These are phyloP conservation scores for Suillus subluteus DNA, from an alignment of 768 basidiomycete species.

Conservation along the genomic window DNA sequence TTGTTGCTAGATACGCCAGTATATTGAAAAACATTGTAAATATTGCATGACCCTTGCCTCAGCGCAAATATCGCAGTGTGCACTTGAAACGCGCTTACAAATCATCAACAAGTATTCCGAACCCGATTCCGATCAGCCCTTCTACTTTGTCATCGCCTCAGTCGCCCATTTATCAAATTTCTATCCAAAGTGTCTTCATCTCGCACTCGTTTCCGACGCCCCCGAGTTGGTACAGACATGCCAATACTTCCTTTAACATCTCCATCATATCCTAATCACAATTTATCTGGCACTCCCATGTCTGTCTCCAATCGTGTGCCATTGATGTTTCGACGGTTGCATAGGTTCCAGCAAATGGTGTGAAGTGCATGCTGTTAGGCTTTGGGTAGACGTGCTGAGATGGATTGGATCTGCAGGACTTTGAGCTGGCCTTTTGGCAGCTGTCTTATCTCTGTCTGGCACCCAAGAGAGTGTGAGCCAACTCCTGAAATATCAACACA, in stretches of 20 bases:
- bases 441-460: constrained; percentile 91
- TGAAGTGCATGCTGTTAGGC: constrained; percentile 20
- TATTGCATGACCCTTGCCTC: background rate
- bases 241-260: constrained; percentile 38
- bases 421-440: constrained; percentile 96
- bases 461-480: constrained; percentile 83
- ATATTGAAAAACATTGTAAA: background rate
- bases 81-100: constrained; percentile 1
- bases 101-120: background rate
- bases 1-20: background rate
- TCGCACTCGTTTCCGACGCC: constrained; percentile 20
- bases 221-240: constrained; percentile 29
- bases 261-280: constrained; percentile 27
- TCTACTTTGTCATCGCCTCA: background rate
- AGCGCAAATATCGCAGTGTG: too few relatives aligned
- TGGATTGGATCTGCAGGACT: constrained; percentile 62
- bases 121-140: constrained; percentile 6
- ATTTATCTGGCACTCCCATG: constrained; percentile 17
- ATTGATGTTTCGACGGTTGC: constrained; percentile 77
- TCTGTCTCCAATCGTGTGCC: constrained; percentile 62
- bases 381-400: constrained; percentile 1
- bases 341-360: constrained; percentile 89
- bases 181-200: constrained; percentile 21
- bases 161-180: background rate
- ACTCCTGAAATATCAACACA: background rate